These are phyloP conservation scores for Bruguiera hainesii DNA, from an alignment of 441 rosid genomes.

Conservation along the genomic window DNA sequence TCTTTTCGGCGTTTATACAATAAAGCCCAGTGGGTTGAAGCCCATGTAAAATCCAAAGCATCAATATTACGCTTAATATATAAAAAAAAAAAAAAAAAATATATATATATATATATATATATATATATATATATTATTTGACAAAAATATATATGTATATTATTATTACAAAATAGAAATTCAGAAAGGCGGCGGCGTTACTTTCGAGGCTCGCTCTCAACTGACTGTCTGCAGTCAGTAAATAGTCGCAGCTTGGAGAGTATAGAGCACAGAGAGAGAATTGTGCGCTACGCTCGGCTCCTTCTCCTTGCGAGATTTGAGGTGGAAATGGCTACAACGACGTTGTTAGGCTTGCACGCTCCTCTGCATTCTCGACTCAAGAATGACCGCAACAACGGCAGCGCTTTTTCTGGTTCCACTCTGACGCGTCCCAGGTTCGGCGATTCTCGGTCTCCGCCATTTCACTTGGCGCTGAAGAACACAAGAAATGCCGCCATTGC, in stretches of 20 bases:
- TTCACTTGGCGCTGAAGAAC: slow-evolving; percentile 26
- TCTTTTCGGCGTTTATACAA: too few relatives aligned
- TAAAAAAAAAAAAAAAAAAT: too few relatives aligned
- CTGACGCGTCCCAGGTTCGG: slow-evolving; percentile 32
- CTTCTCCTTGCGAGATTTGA: not conserved
- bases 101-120: too few relatives aligned
- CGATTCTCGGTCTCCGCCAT: slow-evolving; percentile 25
- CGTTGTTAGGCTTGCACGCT: slow-evolving; percentile 26
- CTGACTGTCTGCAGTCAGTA: not conserved
- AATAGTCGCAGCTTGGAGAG: not conserved
- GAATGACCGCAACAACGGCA: slow-evolving; percentile 8
- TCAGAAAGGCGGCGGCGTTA: too few relatives aligned
- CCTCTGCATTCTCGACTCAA: slow-evolving; percentile 24
- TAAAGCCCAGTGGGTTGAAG: too few relatives aligned
- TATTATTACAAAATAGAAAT: too few relatives aligned
- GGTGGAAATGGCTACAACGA: slow-evolving; percentile 36
- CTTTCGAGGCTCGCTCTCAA: too few relatives aligned
- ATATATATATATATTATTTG: too few relatives aligned
- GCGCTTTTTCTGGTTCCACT: slow-evolving; percentile 25
- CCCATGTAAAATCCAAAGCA: too few relatives aligned
- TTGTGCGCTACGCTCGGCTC: not conserved
- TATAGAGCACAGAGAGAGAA: not conserved
- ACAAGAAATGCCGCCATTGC: slow-evolving; percentile 27
- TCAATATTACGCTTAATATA: too few relatives aligned
- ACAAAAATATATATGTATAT: too few relatives aligned